A percentile compares a stretch with the other conserved stretches of the same genome.
Conservation (phyloP, 2,329 filamentous ascomycete genomes). For the Phoma sp. region DNA sequence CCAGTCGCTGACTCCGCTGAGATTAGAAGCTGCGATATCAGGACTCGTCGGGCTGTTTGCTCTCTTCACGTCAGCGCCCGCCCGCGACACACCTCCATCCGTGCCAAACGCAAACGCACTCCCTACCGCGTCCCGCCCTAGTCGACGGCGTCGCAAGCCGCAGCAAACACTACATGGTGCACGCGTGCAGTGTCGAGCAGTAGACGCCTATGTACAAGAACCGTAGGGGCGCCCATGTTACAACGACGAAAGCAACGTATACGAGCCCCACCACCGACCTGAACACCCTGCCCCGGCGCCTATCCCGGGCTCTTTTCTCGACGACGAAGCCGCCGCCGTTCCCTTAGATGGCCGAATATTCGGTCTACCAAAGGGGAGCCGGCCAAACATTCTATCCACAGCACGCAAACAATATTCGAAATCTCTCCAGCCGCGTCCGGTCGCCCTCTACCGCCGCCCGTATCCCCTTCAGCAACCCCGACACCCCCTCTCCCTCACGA, state of each 20-base stretch:
- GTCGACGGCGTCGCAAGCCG: constrained; percentile 6
- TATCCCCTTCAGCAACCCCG: constrained; percentile 53
- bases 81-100: constrained; percentile 9
- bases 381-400: constrained; percentile 65
- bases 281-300: constrained; percentile 37
- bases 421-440: constrained; percentile 54
- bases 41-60: constrained; percentile 17
- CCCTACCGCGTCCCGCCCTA: constrained; percentile 21
- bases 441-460: constrained; percentile 53
- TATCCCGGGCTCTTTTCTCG: constrained; percentile 35
- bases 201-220: constrained; percentile 43
- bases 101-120: constrained; percentile 15
- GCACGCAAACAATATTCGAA: constrained; percentile 56
- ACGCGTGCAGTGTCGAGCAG: constrained; percentile 33
- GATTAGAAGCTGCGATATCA: constrained; percentile 25
- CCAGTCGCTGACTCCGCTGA: constrained; percentile 27
- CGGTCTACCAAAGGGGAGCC: constrained; percentile 67
- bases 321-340: constrained; percentile 26
- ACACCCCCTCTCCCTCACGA: constrained; percentile 64
- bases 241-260: constrained; percentile 55
- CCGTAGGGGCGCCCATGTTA: constrained; percentile 53
- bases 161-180: constrained; percentile 31
- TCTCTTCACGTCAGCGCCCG: constrained; percentile 6
- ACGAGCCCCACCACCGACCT: constrained; percentile 53
- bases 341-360: constrained; percentile 71